Conservation (phyloP, 805 yeast genomes). For the Ogataea naganishii region DNA sequence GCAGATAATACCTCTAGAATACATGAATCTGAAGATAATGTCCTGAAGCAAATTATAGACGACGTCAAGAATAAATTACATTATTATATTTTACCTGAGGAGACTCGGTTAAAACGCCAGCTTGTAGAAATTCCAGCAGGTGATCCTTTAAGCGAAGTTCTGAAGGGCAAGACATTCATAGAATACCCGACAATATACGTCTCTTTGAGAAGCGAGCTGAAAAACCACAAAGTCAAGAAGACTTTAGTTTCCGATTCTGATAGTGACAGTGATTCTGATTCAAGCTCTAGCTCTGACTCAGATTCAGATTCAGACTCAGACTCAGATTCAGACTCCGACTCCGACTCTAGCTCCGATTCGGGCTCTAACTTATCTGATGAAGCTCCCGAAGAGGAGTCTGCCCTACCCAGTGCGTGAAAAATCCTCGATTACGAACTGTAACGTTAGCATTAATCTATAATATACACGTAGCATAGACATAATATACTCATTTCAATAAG, state of each 20-base stretch:
- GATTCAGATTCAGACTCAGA: constrained; percentile 1
- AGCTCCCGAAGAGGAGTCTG: constrained; percentile 18
- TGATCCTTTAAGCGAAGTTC: constrained; percentile 33
- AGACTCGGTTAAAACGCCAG: constrained; percentile 10
- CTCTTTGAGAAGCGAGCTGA: constrained; percentile 18
- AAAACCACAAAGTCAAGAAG: constrained; percentile 17
- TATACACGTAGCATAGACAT: too few relatives aligned
- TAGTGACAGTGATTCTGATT: constrained; percentile 3
- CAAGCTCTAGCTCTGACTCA: constrained; percentile 6
- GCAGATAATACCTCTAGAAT: too few relatives aligned
- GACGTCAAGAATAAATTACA: constrained; percentile 4
- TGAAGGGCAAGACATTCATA: constrained; percentile 53
- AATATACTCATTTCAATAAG: too few relatives aligned
- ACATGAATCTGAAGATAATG: too few relatives aligned
- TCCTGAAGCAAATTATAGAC: constrained; percentile 2
- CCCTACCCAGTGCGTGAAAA: constrained; percentile 3
- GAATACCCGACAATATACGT: constrained; percentile 72
- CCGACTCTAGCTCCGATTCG: too few relatives aligned
- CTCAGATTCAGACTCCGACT: background rate
- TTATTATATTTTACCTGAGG: constrained; percentile 7
- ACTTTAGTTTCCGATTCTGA: constrained; percentile 11
- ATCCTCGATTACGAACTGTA: too few relatives aligned
- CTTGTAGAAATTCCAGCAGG: constrained; percentile 29
- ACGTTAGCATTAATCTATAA: too few relatives aligned
- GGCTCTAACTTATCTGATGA: constrained; percentile 7